A percentile compares a stretch with the other conserved stretches of the same genome.
phyloP scores from a whole-genome alignment of 2,329 filamentous ascomycete genomes.

The Chaetomiaceae sp. region DNA sequence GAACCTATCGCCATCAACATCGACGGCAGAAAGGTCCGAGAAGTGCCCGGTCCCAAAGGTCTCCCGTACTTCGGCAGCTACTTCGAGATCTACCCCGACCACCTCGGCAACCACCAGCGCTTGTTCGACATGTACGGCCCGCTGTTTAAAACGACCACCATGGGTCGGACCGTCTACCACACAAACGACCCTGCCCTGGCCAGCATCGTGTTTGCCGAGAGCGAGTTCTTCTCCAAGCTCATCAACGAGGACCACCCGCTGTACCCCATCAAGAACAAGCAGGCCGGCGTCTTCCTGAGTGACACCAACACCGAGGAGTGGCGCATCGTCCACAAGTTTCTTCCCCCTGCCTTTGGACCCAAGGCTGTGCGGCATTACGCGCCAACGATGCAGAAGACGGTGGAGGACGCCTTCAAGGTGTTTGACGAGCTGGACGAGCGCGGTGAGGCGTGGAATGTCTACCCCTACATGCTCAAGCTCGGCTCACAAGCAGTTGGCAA shows the following conservation, averaged over 20 bases:
- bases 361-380: conserved; percentile 58
- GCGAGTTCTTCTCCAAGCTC: conserved; percentile 50
- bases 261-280: conserved; percentile 39
- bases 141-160: conserved; percentile 47
- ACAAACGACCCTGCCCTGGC: conserved; percentile 48
- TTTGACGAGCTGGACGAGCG: conserved; percentile 48
- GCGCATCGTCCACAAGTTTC: conserved; percentile 54
- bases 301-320: conserved; percentile 50
- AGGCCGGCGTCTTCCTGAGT: conserved; percentile 41
- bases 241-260: conserved; percentile 49
- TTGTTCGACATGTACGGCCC: conserved; percentile 48
- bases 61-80: conserved; percentile 50
- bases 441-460: conserved; percentile 45
- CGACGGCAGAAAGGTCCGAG: conserved; percentile 45
- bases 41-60: conserved; percentile 46
- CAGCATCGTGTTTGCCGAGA: conserved; percentile 44
- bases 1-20: conserved; percentile 41
- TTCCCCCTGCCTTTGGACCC: conserved; percentile 54
- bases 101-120: conserved; percentile 45
- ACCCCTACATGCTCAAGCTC: conserved; percentile 47
- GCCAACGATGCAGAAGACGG: conserved; percentile 52
- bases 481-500: conserved; percentile 43
- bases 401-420: conserved; percentile 47
- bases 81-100: conserved; percentile 53
- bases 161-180: conserved; percentile 46